A percentile compares a stretch with the other conserved stretches of the same genome.
phyloP scores from a whole-genome alignment of 1,139 yeast species.

The Saccharomycopsis hybrid region DNA sequence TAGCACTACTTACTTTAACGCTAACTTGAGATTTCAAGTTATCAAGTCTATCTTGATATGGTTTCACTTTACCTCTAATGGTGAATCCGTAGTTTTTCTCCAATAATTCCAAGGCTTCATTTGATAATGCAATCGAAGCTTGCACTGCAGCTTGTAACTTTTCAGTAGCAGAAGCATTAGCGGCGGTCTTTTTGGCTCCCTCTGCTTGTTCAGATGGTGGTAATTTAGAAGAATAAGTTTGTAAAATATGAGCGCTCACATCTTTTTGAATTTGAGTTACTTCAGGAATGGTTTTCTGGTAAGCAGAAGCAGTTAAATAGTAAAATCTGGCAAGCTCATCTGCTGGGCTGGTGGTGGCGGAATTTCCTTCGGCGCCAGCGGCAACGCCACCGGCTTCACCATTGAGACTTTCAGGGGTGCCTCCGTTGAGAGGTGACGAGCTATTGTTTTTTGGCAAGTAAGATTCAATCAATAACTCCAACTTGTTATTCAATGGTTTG shows the following conservation, averaged over 20 bases:
- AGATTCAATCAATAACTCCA: slow-evolving; percentile 36
- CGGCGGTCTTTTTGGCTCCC: slow-evolving; percentile 1
- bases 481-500: slow-evolving; percentile 43
- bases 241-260: slow-evolving; percentile 19
- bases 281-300: slow-evolving; percentile 18
- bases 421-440: no score
- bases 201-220: slow-evolving; percentile 4
- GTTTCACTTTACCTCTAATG: slow-evolving; percentile 14
- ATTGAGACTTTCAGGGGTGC: slow-evolving; percentile 18
- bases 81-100: slow-evolving; percentile 13
- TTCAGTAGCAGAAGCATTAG: slow-evolving; percentile 3
- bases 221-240: slow-evolving; percentile 20
- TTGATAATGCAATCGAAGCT: slow-evolving; percentile 21
- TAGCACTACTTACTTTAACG: slow-evolving; percentile 1
- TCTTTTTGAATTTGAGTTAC: slow-evolving; percentile 7
- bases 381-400: no score
- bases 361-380: no score
- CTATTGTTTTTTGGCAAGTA: slow-evolving; percentile 39
- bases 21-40: background rate
- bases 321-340: slow-evolving; percentile 19
- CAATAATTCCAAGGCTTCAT: slow-evolving; percentile 17
- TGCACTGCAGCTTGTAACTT: slow-evolving; percentile 22
- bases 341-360: no score
- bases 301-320: slow-evolving; percentile 16
- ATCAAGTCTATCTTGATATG: slow-evolving; percentile 6